Evolutionary conservation across 1,284 basidiomycete species (phyloP).

Genomic region (Flammula alnicola): DNA sequence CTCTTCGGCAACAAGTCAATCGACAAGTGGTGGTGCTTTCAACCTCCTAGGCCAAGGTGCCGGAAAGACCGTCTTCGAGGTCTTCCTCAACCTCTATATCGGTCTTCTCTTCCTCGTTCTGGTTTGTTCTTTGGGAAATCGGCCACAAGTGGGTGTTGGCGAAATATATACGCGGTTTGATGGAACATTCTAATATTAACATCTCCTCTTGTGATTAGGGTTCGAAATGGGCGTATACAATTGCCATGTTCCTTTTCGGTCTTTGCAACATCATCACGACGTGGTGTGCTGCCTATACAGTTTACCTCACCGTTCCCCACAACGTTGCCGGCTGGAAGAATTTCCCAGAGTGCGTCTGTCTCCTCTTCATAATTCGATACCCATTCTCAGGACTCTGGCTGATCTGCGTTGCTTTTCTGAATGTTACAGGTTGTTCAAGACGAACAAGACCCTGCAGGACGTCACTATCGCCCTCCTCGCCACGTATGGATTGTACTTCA

Average conservation of each 20-base stretch:
- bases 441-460: slow-evolving; percentile 77
- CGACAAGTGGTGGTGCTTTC: slow-evolving; percentile 69
- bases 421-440: slow-evolving; percentile 54
- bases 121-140: slow-evolving; percentile 86
- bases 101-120: slow-evolving; percentile 75
- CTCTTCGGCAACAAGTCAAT: slow-evolving; percentile 66
- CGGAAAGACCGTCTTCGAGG: slow-evolving; percentile 77
- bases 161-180: not conserved
- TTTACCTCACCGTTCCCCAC: slow-evolving; percentile 84
- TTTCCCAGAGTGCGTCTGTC: slow-evolving; percentile 57
- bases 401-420: slow-evolving; percentile 5
- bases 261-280: slow-evolving; percentile 78
- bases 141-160: slow-evolving; percentile 62
- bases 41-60: slow-evolving; percentile 75
- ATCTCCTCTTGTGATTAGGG: slow-evolving; percentile 46
- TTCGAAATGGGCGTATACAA: slow-evolving; percentile 83
- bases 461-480: slow-evolving; percentile 81
- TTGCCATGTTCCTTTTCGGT: slow-evolving; percentile 76
- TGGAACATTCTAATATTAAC: not conserved
- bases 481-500: slow-evolving; percentile 89
- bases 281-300: slow-evolving; percentile 89
- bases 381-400: not conserved
- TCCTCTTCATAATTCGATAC: slow-evolving; percentile 11
- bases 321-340: slow-evolving; percentile 73
- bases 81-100: slow-evolving; percentile 85